A percentile compares a stretch with the other conserved stretches of the same genome.
Conservation (phyloP, 148 eudicot species). For the Cornus kousa region DNA sequence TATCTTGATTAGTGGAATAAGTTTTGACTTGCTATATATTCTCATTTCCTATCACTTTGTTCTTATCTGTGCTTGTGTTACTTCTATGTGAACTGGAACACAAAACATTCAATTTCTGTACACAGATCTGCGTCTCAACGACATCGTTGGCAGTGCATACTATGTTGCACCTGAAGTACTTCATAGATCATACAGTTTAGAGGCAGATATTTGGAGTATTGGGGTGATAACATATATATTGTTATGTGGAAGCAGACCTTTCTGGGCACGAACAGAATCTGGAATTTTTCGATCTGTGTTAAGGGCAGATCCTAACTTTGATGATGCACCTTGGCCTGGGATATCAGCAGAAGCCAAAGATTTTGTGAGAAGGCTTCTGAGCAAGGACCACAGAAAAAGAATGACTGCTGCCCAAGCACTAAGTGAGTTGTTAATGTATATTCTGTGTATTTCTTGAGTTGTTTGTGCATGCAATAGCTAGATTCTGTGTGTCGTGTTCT, state of each 20-base stretch:
- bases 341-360: constrained; percentile 83
- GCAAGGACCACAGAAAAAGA: constrained; percentile 95
- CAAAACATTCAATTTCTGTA: constrained; percentile 12
- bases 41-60: background rate
- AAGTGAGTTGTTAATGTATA: constrained; percentile 38
- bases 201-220: constrained; percentile 95
- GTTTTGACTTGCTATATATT: too few species aligned
- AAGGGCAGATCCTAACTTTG: constrained; percentile 85
- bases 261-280: constrained; percentile 96
- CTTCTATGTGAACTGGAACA: background rate
- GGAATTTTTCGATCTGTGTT: constrained; percentile 94
- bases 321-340: constrained; percentile 87
- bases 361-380: constrained; percentile 85
- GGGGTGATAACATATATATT: constrained; percentile 95
- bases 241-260: constrained; percentile 97
- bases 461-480: background rate
- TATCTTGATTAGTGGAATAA: too few species aligned
- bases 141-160: constrained; percentile 97
- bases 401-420: constrained; percentile 97
- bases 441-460: background rate
- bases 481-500: background rate
- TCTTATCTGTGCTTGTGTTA: background rate
- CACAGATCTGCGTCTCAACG: constrained; percentile 87
- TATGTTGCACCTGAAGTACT: constrained; percentile 99
- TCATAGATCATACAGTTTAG: constrained; percentile 86